phyloP scores from a whole-genome alignment of 768 basidiomycete genomes.

The Sporobolomyces pararoseus region DNA sequence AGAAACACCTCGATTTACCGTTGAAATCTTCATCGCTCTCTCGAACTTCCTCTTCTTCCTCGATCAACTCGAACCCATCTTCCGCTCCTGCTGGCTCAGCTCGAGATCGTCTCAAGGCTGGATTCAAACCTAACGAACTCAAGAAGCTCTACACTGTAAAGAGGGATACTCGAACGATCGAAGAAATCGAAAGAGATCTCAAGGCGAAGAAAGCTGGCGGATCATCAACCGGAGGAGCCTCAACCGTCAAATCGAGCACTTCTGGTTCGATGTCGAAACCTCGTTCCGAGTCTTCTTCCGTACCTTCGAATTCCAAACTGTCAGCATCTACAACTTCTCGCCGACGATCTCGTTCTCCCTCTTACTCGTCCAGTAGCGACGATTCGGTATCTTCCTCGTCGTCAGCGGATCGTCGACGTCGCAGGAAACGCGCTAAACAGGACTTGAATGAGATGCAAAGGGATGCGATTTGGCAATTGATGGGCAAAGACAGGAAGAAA shows the following conservation, averaged over 20 bases:
- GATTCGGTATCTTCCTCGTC: not conserved
- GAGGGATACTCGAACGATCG: constrained; percentile 44
- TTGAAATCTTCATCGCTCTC: not conserved
- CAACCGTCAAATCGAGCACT: too few species aligned
- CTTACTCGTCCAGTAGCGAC: not conserved
- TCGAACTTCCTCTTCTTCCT: not conserved
- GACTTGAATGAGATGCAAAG: constrained; percentile 9
- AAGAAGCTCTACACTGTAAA: constrained; percentile 40
- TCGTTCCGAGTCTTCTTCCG: not conserved
- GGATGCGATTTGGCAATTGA: constrained; percentile 16
- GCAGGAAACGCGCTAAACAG: not conserved
- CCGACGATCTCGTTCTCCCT: not conserved
- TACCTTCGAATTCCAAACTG: not conserved
- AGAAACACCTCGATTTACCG: constrained; percentile 4
- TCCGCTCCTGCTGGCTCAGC: not conserved
- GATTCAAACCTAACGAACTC: constrained; percentile 25
- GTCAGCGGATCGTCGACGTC: not conserved
- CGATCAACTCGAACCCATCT: not conserved
- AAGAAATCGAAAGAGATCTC: constrained; percentile 45
- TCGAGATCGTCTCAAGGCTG: constrained; percentile 39
- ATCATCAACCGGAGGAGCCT: not conserved
- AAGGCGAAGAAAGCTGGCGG: constrained; percentile 19
- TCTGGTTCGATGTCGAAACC: not conserved
- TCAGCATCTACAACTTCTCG: not conserved
- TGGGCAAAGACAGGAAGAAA: constrained; percentile 15